Evolutionary conservation across 148 eudicot species (phyloP), one percentile per base, ranked within the genome.

Genomic region (Cornus suecica): DNA sequence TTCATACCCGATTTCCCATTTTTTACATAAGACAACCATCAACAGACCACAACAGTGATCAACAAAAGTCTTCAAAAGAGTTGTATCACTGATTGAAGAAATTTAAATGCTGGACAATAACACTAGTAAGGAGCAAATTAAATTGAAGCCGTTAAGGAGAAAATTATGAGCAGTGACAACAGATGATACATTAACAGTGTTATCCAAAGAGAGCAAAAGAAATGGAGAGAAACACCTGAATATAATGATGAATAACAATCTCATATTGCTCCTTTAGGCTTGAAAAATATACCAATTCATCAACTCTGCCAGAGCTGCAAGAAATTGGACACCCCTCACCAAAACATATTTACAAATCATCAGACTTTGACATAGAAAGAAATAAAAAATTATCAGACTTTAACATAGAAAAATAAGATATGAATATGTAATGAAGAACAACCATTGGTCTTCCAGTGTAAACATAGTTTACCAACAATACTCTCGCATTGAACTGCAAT

Each of bases 271-370:
- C 92, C 91, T 91, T 95, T 74, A 95, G 81, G 80, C 87, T 90
- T 77, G 99, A 97, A 69, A 95, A 95, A 86, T 83, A 92, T 25
- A 95, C 99, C 87, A 95, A 81, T 76, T 95, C 99, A 84, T 92
- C 97, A 74, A 86, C 97, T 80, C 97, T 86, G 27, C 99, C 99
- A 86, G 91, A 88, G 87, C 99, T 95, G 97, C 90, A 83, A 71
- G 65, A 82, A 69, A 58, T 65, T 72, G 29, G 63, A 51, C 63
- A 75, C 76, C 25, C 22, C 42, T 10, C n/a, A n/a, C n/a, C n/a
- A n/a, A n/a, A n/a, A n/a, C n/a, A n/a, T n/a, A n/a, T n/a, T n/a
- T n/a, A n/a, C n/a, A n/a, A 14, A 52, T 52, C 58, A 52, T 20
- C 20, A 52, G 5, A 14, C 22, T 14, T 52, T 52, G 58, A 52